phyloP scores from a whole-genome alignment of 345 rosid genomes.

The Viola odorata region DNA sequence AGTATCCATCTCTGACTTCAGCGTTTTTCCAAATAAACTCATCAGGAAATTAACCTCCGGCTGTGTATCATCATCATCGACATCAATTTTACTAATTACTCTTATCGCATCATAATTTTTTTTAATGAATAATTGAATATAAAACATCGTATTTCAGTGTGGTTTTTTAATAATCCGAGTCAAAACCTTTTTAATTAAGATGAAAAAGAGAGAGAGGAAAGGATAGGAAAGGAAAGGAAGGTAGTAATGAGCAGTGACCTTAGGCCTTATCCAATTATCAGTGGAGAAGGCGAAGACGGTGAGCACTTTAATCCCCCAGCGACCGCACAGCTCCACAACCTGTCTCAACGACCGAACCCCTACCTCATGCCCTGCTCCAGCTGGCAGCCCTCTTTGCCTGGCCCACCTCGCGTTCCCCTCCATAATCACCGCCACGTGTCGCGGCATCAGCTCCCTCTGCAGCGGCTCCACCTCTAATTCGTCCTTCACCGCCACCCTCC shows the following conservation, averaged over 20 bases:
- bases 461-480: slow-evolving; percentile 22
- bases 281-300: slow-evolving; percentile 78
- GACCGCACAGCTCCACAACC: slow-evolving; percentile 42
- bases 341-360: slow-evolving; percentile 54
- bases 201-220: too few species aligned
- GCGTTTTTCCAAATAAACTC: background rate
- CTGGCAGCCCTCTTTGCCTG: slow-evolving; percentile 38
- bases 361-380: slow-evolving; percentile 62
- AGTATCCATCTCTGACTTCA: background rate
- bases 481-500: slow-evolving; percentile 12
- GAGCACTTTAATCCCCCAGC: slow-evolving; percentile 65
- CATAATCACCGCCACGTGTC: slow-evolving; percentile 80
- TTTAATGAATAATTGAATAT: too few species aligned
- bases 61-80: background rate
- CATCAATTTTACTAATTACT: too few species aligned
- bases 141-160: too few species aligned
- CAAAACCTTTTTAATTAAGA: too few species aligned
- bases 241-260: slow-evolving; percentile 22
- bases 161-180: too few species aligned
- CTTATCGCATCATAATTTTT: too few species aligned
- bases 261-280: slow-evolving; percentile 76
- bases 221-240: too few species aligned
- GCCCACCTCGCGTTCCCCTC: slow-evolving; percentile 85
- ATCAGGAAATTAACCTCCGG: background rate
- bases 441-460: slow-evolving; percentile 48